A percentile compares a stretch with the other conserved stretches of the same genome.
These are phyloP conservation scores for Aspergillus asperescens DNA, from an alignment of 495 filamentous ascomycete species.

Conservation along the genomic window DNA sequence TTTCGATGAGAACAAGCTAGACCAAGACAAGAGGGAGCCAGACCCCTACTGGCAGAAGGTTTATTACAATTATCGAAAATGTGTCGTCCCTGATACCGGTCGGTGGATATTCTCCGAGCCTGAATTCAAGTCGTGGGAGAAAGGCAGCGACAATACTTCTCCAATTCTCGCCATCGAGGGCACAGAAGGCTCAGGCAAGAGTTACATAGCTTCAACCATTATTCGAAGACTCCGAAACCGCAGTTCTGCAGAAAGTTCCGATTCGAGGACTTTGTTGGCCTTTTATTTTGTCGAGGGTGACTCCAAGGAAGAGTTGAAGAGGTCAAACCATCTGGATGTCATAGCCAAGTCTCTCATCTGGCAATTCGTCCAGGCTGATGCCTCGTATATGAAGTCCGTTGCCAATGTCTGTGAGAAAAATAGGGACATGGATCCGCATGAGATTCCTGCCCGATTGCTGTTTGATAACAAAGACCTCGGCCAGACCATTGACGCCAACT, in stretches of 20 bases:
- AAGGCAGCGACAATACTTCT: constrained; percentile 14
- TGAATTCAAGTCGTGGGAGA: constrained; percentile 27
- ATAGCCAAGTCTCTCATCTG: constrained; percentile 29
- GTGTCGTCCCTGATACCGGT: constrained; percentile 29
- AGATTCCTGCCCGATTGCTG: constrained; percentile 28
- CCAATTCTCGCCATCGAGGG: constrained; percentile 28
- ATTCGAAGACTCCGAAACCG: constrained; percentile 27
- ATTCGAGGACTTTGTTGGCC: constrained; percentile 24
- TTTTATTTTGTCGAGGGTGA: constrained; percentile 40
- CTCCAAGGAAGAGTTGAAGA: constrained; percentile 22
- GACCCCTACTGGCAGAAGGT: constrained; percentile 32
- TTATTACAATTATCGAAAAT: constrained; percentile 31
- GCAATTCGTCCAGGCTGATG: constrained; percentile 35
- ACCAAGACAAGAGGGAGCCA: constrained; percentile 29
- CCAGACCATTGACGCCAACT: constrained; percentile 24
- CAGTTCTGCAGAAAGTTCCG: constrained; percentile 22
- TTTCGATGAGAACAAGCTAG: constrained; percentile 29
- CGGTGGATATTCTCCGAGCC: constrained; percentile 28
- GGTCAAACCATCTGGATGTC: constrained; percentile 20
- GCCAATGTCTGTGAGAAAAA: constrained; percentile 26
- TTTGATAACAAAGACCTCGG: constrained; percentile 26
- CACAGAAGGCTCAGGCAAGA: constrained; percentile 34
- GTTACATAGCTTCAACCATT: constrained; percentile 34
- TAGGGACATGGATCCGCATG: constrained; percentile 26
- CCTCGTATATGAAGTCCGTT: constrained; percentile 33